Base-by-base conservation (phyloP, 306 rosid genomes). In the Boehmeria nivea region DNA sequence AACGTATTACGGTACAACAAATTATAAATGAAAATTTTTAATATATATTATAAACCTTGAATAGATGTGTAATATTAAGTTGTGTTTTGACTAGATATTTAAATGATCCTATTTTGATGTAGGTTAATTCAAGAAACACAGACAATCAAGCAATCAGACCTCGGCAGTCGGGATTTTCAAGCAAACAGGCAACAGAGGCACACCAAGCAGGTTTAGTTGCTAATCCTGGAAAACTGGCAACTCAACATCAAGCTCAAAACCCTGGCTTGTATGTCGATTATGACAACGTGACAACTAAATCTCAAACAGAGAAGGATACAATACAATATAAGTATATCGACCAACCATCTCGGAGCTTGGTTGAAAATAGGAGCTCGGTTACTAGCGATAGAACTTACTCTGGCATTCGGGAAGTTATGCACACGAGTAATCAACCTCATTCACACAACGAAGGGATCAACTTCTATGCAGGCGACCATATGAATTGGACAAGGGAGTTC, bases 341-440 rank as follows among this genome's bases (percentile, higher is more conserved):
- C 20, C 75, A 68, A 43, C 27, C 66, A 55, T 51, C 51, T 38
- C 69, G 42, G 18, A 17, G n/a, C n/a, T n/a, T n/a, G n/a, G n/a
- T n/a, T n/a, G n/a, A n/a, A n/a, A 1, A 52, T 12, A 22, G 33
- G 15, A 44, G 8, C 33, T 19, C 19, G 4, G 33, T 10, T 25
- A 25, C 39, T 47, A 44, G 25, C 22, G 52, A 45, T 36, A 46
- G 63, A 61, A 33, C n/a, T 36, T 18, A 12, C 21, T 14, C 20
- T 23, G 43, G 38, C 27, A 23, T 4, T 22, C 34, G 20, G 7
- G 57, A 48, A 18, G 63, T 47, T 67, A 49, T 12, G 25, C 28
- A 49, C 3, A 17, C 8, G 36, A 37, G 8, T 20, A 23, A 34
- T 48, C 21, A 37, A 19, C 39, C 15, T 43, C 43, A 43, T 37